These are phyloP conservation scores for Podila horticola DNA, from an alignment of 192 early-diverging fungal genomes.

Conservation along the genomic window DNA sequence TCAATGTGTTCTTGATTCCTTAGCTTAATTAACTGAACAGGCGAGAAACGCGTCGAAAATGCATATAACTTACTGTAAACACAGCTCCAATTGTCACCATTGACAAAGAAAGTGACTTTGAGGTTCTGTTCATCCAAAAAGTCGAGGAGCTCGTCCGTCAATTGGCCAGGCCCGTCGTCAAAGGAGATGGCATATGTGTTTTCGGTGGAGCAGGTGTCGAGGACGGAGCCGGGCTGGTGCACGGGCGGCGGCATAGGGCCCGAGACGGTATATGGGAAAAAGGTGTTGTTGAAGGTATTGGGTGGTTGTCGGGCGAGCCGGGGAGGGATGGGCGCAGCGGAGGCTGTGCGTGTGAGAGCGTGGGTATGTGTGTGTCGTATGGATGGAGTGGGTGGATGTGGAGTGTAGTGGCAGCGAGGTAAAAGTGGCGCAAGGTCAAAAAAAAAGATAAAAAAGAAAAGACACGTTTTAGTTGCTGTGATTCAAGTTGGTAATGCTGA, in stretches of 20 bases:
- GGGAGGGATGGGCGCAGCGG: slow-evolving; percentile 32
- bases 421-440: too few species aligned
- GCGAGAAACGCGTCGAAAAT: background rate
- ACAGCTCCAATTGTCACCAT: slow-evolving; percentile 58
- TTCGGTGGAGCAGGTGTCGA: slow-evolving; percentile 12
- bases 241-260: slow-evolving; percentile 23
- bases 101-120: slow-evolving; percentile 73
- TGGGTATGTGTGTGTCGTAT: background rate
- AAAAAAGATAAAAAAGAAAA: too few species aligned
- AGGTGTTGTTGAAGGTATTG: slow-evolving; percentile 27
- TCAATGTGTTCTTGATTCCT: background rate
- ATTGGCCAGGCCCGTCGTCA: slow-evolving; percentile 73
- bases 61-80: slow-evolving; percentile 53
- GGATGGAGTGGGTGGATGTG: background rate
- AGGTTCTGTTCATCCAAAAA: slow-evolving; percentile 58
- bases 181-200: slow-evolving; percentile 64
- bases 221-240: slow-evolving; percentile 22
- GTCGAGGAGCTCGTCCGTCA: slow-evolving; percentile 62
- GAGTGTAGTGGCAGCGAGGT: too few species aligned
- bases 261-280: slow-evolving; percentile 23
- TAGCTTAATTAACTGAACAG: background rate
- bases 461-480: too few species aligned
- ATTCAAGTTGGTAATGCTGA: too few species aligned
- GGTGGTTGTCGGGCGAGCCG: slow-evolving; percentile 9
- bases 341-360: slow-evolving; percentile 4